Evolutionary conservation across 2,329 filamentous ascomycete species (phyloP).

Genomic region (Drechslera avenae): DNA sequence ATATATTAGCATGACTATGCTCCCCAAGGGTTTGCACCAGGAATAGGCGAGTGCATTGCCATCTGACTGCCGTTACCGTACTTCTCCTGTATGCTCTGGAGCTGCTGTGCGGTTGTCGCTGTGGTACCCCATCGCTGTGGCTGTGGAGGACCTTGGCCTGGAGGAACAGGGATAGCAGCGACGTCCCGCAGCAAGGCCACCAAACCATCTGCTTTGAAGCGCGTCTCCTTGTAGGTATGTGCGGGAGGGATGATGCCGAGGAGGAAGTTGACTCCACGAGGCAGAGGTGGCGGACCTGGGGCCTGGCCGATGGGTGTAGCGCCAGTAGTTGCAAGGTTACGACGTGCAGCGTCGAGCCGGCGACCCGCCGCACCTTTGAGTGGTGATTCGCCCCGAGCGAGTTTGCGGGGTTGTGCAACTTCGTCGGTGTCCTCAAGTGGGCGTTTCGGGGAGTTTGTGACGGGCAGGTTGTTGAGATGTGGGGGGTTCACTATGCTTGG

Average conservation of each 20-base stretch:
- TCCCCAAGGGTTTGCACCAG: slow-evolving; percentile 12
- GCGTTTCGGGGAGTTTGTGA: slow-evolving; percentile 54
- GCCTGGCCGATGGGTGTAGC: slow-evolving; percentile 33
- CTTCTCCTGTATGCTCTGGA: slow-evolving; percentile 41
- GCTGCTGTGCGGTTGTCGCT: slow-evolving; percentile 34
- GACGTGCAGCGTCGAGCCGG: slow-evolving; percentile 75
- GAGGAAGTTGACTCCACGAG: slow-evolving; percentile 62
- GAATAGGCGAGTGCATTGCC: slow-evolving; percentile 6
- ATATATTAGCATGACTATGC: not conserved
- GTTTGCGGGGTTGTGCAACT: slow-evolving; percentile 81
- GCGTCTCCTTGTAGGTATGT: slow-evolving; percentile 71
- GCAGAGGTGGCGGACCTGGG: slow-evolving; percentile 66
- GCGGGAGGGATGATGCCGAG: slow-evolving; percentile 77
- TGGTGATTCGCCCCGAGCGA: slow-evolving; percentile 87
- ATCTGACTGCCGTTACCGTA: slow-evolving; percentile 29
- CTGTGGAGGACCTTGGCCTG: slow-evolving; percentile 11
- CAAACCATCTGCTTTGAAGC: slow-evolving; percentile 72
- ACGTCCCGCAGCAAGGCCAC: slow-evolving; percentile 71
- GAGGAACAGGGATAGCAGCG: slow-evolving; percentile 24
- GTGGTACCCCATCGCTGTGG: slow-evolving; percentile 35
- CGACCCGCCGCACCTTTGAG: slow-evolving; percentile 89
- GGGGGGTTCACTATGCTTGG: slow-evolving; percentile 40
- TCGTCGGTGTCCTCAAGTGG: slow-evolving; percentile 66
- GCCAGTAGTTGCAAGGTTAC: slow-evolving; percentile 45
- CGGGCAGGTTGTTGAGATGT: slow-evolving; percentile 31